Evolutionary conservation across 2,329 filamentous ascomycete genomes (phyloP).

Genomic region (Gaeumannomyces sp.): DNA sequence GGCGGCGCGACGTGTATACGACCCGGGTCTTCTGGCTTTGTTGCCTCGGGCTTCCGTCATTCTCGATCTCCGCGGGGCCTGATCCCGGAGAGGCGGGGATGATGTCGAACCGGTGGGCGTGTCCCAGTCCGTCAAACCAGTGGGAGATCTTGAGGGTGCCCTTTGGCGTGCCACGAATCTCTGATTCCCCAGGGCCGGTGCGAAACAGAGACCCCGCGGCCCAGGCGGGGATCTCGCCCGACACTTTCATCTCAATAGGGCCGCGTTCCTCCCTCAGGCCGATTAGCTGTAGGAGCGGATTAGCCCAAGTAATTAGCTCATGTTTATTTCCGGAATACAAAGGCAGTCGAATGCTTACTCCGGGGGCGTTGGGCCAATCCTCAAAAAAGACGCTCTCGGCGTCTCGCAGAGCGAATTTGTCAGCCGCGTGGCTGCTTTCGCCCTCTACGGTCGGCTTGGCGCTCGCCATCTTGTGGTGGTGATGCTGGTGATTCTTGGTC

Average conservation of each 20-base stretch:
- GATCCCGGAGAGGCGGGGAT: conserved; percentile 28
- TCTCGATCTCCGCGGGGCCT: conserved; percentile 28
- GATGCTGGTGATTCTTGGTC: neutral
- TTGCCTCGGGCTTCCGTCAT: conserved; percentile 10
- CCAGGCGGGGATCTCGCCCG: conserved; percentile 64
- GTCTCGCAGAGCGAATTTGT: neutral
- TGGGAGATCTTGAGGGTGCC: conserved; percentile 60
- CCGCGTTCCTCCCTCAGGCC: conserved; percentile 58
- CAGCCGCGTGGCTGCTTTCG: no score
- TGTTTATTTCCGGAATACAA: neutral
- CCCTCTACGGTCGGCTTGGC: no score
- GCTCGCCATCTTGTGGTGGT: neutral
- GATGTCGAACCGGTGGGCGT: conserved; percentile 69
- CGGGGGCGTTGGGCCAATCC: conserved; percentile 1
- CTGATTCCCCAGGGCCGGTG: conserved; percentile 64
- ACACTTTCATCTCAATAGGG: conserved; percentile 57
- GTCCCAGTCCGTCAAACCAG: conserved; percentile 76
- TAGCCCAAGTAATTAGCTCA: neutral
- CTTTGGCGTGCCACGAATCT: conserved; percentile 49
- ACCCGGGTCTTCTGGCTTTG: conserved; percentile 35
- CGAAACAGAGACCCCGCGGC: conserved; percentile 67
- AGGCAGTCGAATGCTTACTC: neutral
- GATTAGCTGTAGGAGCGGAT: conserved; percentile 49
- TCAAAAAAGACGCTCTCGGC: neutral
- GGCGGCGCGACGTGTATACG: conserved; percentile 64